Evolutionary conservation across 495 filamentous ascomycete species (phyloP).

Genomic region (Trichoderma erinaceum): DNA sequence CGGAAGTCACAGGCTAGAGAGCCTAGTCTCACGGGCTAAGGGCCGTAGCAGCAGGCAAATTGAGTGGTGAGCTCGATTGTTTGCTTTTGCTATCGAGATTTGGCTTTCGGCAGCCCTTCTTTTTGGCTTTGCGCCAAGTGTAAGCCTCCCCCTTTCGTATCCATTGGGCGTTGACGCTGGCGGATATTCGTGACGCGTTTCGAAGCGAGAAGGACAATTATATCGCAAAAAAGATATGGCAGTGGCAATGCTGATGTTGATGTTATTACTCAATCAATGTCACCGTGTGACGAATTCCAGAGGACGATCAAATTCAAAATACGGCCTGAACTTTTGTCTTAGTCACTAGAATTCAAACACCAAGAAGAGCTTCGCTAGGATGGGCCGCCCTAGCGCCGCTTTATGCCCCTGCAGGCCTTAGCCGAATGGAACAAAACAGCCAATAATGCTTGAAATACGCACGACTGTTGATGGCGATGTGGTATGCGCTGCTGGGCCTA

Average conservation of each 20-base stretch:
- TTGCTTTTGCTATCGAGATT: too few relatives aligned
- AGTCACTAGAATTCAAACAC: not conserved
- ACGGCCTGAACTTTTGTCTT: not conserved
- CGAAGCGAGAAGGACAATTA: not conserved
- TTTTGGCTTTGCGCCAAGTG: not conserved
- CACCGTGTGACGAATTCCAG: conserved; percentile 12
- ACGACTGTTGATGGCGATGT: not conserved
- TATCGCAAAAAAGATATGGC: not conserved
- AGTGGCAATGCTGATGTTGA: not conserved
- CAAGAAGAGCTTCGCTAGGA: not conserved
- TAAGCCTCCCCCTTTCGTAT: not conserved
- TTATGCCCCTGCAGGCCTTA: conserved; percentile 5
- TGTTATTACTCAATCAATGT: not conserved
- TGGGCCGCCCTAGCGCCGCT: conserved; percentile 6
- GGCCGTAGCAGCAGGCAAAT: too few relatives aligned
- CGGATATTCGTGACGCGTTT: too few relatives aligned
- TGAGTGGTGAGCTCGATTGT: too few relatives aligned
- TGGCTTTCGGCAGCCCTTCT: not conserved
- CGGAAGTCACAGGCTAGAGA: not conserved
- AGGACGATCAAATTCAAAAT: not conserved
- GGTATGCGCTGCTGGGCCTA: not conserved
- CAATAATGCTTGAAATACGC: not conserved
- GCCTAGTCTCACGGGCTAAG: not conserved
- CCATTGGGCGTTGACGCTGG: too few relatives aligned
- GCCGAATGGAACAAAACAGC: not conserved